Evolutionary conservation across 2,329 filamentous ascomycete species (phyloP), one percentile per base, ranked within the genome.

Genomic region (Botrytis pseudocinerea): DNA sequence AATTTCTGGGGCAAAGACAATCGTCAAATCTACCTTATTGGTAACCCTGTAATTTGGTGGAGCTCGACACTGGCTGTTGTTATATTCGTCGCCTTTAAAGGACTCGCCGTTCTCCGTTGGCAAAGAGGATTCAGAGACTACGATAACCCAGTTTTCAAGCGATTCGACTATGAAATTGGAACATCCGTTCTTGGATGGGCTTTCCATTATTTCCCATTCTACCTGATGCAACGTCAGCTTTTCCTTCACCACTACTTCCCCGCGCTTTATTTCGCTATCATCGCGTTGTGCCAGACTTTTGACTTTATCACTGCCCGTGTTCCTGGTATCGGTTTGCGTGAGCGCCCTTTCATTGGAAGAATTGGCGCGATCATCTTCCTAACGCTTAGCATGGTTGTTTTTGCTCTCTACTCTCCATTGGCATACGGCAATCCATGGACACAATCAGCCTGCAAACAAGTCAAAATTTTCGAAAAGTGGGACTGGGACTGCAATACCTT

Each of bases 241-340:
- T 99, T 99, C 88, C 87, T 99, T 75, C 96, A 99, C 83, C 96
- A 99, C 85, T 99, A 99, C 83, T 96, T 99, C 83, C 96, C 96
- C 0, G 96, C 96, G 2, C 89, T 99, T 22, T 97, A 97, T 85
- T 99, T 99, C 82, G 94, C 93, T 75, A 90, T 99, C 79, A 91
- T 98, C 77, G 91, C 93, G 14, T 87, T 98, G 73, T 96, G 92
- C 82, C 95, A 98, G 83, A 88, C 93, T 68, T 95, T 94, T 83
- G 96, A 99, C 83, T 98, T 94, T 80, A 82, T 90, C 72, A 92
- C 92, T 73, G 91, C 90, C 77, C 91, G 96, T 65, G 86, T 97
- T 77, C 85, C 87, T 63, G 84, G 88, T 44, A 83, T 94, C 69
- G 90, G 92, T 32, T 83, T 95, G 60, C 90, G 88, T 72, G 88